Evolutionary conservation across 208 protist genomes (phyloP).

Genomic region (Crithidia thermophila): DNA sequence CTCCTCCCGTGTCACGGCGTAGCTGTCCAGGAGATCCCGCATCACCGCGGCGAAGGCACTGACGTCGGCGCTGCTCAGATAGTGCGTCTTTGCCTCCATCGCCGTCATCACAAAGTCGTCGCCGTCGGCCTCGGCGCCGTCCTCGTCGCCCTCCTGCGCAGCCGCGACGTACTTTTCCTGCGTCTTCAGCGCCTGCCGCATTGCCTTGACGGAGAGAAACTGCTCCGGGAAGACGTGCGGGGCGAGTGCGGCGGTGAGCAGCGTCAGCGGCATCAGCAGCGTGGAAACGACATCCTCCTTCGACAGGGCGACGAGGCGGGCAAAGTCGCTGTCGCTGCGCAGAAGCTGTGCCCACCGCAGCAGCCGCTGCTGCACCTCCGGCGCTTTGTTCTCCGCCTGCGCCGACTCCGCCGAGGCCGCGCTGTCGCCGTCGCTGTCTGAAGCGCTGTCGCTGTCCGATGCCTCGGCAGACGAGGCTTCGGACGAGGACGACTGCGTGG

Average conservation of each 20-base stretch:
- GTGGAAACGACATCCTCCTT: conserved; percentile 26
- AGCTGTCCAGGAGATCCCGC: conserved; percentile 41
- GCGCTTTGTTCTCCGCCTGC: conserved; percentile 27
- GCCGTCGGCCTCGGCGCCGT: conserved; percentile 1
- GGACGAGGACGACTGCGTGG: not conserved
- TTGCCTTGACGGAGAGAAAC: conserved; percentile 74
- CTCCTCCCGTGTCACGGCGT: conserved; percentile 40
- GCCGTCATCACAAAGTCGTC: conserved; percentile 44
- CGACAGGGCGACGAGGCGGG: conserved; percentile 36
- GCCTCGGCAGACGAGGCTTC: not conserved
- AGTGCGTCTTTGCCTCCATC: conserved; percentile 60
- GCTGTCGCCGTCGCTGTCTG: conserved; percentile 4
- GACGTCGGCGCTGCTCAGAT: conserved; percentile 44
- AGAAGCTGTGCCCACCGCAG: conserved; percentile 51
- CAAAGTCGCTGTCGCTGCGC: conserved; percentile 24
- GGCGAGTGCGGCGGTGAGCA: conserved; percentile 52
- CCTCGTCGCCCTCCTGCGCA: not conserved
- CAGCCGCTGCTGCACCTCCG: conserved; percentile 34
- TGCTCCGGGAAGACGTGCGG: conserved; percentile 74
- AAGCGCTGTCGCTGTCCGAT: conserved; percentile 2
- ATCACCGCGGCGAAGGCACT: conserved; percentile 41
- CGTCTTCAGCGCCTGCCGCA: conserved; percentile 54
- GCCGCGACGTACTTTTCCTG: conserved; percentile 1
- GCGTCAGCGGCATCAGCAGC: conserved; percentile 34
- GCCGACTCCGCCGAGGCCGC: not conserved